Base-by-base conservation (phyloP, 345 rosid species). In the Gossypium thurberi region DNA sequence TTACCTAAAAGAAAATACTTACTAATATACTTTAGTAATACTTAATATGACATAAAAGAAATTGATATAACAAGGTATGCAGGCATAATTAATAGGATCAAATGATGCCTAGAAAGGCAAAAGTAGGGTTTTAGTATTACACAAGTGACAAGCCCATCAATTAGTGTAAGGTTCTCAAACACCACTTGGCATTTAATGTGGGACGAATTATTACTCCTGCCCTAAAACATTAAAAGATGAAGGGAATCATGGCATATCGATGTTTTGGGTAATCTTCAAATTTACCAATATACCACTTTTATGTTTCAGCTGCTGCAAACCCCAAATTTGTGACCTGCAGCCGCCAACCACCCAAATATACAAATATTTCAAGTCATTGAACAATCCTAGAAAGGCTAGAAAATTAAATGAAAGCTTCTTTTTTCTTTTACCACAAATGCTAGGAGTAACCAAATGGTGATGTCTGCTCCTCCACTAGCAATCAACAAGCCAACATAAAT, bases 241-340 rank as follows among this genome's bases (percentile, higher is more conserved):
- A 78, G 28, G 96, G 97, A 40, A 91, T 61, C 42, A 93, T 75
- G 20, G 87, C 89, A 37, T 4, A 18, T 18, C 91, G 82, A 51
- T 84, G 82, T 15, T 70, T 70, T 20, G 97, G 97, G 77, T 90
- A 87, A 64, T 81, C 76, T 42, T 88, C 89, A 55, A 90, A 93
- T 72, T 91, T 90, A 21, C 53, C 74, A 17, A 61, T 82, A 78
- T 90, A 88, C 98, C 97, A 88, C 70, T 74, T 79, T 55, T 87
- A 96, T 17, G 98, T 89, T 79, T 94, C 94, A 64, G 82, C 83
- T 44, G 94, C 97, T 1, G 87, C 91, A 23, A 84, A 60, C 37
- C 69, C 76, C 69, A 90, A 84, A 84, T 91, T 94, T 4, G 80
- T 86, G 69, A 86, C 97, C 97, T 91, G 87, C 69, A 4, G 0